Evolutionary conservation across 2,329 filamentous ascomycete species (phyloP).

Genomic region (Pseudogymnoascus sp.): DNA sequence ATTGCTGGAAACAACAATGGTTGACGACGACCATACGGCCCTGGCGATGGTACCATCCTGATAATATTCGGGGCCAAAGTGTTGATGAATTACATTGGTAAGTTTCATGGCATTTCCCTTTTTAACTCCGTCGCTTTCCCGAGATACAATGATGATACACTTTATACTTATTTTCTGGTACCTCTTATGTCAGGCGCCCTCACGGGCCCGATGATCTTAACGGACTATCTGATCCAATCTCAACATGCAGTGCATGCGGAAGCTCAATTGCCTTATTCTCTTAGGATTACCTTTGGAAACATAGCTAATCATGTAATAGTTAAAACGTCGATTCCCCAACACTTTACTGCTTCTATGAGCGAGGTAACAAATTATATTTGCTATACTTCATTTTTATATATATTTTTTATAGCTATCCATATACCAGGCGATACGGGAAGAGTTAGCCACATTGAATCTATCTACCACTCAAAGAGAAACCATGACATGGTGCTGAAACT

Average conservation of each 20-base stretch:
- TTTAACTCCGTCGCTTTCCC: not conserved
- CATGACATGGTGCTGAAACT: not conserved
- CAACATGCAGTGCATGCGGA: slow-evolving; percentile 11
- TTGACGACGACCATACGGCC: not conserved
- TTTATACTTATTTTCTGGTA: slow-evolving; percentile 75
- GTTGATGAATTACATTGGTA: not conserved
- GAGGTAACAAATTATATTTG: not conserved
- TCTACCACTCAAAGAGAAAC: not conserved
- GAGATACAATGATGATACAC: slow-evolving; percentile 60
- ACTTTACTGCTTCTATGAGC: not conserved
- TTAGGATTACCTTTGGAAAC: not conserved
- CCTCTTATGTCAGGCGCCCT: slow-evolving; percentile 83
- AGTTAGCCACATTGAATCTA: not conserved
- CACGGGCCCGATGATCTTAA: slow-evolving; percentile 66
- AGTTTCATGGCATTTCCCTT: not conserved
- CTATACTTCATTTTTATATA: not conserved
- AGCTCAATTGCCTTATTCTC: not conserved
- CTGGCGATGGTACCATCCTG: not conserved
- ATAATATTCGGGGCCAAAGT: not conserved
- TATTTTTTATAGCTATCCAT: too few relatives aligned
- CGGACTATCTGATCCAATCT: slow-evolving; percentile 64
- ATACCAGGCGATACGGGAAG: not conserved
- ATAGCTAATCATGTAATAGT: slow-evolving; percentile 8
- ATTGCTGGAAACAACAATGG: not conserved
- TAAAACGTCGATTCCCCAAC: not conserved